Percentiles rank a stretch among this genome's conserved stretches.
Evolutionary conservation across 2,329 filamentous ascomycete genomes (phyloP).

Genomic region (Cladosporium sp.): DNA sequence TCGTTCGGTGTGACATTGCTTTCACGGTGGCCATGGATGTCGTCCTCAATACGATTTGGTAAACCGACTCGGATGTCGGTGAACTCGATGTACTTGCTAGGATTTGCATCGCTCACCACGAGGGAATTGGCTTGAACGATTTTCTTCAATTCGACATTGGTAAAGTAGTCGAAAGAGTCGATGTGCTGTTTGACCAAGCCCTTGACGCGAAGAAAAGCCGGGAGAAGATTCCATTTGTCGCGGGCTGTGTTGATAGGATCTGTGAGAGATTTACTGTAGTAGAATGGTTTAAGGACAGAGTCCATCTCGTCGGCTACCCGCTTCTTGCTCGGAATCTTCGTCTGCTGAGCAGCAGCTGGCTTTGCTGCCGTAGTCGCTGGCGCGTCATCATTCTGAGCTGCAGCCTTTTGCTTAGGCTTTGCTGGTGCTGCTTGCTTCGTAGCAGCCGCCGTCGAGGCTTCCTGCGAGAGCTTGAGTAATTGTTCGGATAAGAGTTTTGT

Average conservation of each 20-base stretch:
- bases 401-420: constrained; percentile 11
- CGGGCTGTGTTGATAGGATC: constrained; percentile 67
- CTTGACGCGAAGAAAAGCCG: constrained; percentile 97
- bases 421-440: constrained; percentile 15
- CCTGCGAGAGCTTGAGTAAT: constrained; percentile 1
- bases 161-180: constrained; percentile 98
- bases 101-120: constrained; percentile 87
- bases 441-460: constrained; percentile 5
- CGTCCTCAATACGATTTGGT: constrained; percentile 74
- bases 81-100: constrained; percentile 72
- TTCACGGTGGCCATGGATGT: constrained; percentile 64
- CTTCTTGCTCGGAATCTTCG: constrained; percentile 19
- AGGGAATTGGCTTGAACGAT: constrained; percentile 88
- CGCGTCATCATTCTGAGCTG: neutral
- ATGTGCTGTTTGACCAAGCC: constrained; percentile 95
- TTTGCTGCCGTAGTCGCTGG: neutral
- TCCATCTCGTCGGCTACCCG: constrained; percentile 42
- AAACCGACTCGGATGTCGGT: constrained; percentile 77
- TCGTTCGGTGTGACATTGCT: constrained; percentile 81
- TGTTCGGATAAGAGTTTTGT: constrained; percentile 6
- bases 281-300: constrained; percentile 64
- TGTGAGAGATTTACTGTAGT: constrained; percentile 63
- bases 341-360: constrained; percentile 14
- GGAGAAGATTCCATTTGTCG: constrained; percentile 96
- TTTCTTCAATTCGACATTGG: constrained; percentile 93